Evolutionary conservation across 306 rosid genomes (phyloP).

Genomic region (Lathyrus sativus): DNA sequence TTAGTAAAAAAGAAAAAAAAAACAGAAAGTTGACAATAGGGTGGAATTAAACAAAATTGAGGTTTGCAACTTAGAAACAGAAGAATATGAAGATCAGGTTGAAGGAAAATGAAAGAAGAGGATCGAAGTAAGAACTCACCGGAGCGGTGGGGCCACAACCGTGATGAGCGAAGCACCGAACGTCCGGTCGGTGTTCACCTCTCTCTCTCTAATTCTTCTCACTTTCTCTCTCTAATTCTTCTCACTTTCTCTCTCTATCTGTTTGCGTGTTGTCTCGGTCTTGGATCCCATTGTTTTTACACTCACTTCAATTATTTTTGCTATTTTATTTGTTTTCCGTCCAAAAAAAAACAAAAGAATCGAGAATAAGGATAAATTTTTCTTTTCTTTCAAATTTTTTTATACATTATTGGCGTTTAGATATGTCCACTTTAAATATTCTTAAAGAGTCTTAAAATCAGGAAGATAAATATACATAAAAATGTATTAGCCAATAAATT

Average conservation of each 20-base stretch:
- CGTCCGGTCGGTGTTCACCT: constrained; percentile 34
- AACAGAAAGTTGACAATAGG: not conserved
- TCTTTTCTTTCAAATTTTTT: no score
- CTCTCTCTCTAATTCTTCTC: no score
- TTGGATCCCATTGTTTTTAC: constrained; percentile 37
- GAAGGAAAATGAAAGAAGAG: constrained; percentile 17
- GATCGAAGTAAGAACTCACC: constrained; percentile 34
- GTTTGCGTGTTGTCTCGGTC: constrained; percentile 21
- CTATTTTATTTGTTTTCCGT: constrained; percentile 6
- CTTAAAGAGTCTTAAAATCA: no score
- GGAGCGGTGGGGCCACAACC: constrained; percentile 38
- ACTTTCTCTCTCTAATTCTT: constrained; percentile 10
- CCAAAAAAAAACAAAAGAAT: no score
- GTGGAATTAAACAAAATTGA: constrained; percentile 6
- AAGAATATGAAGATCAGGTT: constrained; percentile 30
- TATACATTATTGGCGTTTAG: no score
- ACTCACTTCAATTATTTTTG: constrained; percentile 3
- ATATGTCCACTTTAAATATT: no score
- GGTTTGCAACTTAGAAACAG: not conserved
- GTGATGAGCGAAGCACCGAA: constrained; percentile 47
- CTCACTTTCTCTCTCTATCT: constrained; percentile 4
- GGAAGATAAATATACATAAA: no score
- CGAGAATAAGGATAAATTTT: no score
- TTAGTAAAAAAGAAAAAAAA: no score
- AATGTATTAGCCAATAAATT: no score